These are phyloP conservation scores for Erysimum pusillum DNA, from an alignment of 441 rosid species.

Conservation along the genomic window DNA sequence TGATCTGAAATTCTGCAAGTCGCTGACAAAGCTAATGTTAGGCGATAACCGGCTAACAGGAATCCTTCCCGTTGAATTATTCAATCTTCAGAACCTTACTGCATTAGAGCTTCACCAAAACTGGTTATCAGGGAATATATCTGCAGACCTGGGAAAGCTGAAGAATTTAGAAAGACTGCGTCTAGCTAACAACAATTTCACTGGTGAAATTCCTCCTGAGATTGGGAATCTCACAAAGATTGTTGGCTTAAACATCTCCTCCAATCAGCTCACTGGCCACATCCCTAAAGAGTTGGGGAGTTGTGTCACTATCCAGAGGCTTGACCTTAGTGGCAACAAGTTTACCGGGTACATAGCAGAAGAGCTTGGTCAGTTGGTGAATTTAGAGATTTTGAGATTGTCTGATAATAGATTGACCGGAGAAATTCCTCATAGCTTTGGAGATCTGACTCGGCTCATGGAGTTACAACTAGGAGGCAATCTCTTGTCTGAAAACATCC, in stretches of 20 bases:
- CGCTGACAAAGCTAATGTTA: conserved; percentile 62
- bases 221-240: conserved; percentile 57
- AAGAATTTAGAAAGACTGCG: conserved; percentile 59
- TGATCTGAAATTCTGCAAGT: conserved; percentile 55
- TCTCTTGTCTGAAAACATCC: conserved; percentile 56
- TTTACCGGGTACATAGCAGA: conserved; percentile 54
- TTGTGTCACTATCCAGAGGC: conserved; percentile 62
- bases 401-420: conserved; percentile 61
- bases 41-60: conserved; percentile 63
- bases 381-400: conserved; percentile 64
- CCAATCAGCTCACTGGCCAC: conserved; percentile 60
- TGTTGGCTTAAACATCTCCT: conserved; percentile 63
- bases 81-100: conserved; percentile 59
- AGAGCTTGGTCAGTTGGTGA: conserved; percentile 64
- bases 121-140: conserved; percentile 58
- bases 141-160: conserved; percentile 57
- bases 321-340: conserved; percentile 65
- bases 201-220: conserved; percentile 57
- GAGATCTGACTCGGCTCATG: conserved; percentile 57
- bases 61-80: conserved; percentile 56
- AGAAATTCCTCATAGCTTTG: conserved; percentile 56
- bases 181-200: conserved; percentile 56
- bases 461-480: conserved; percentile 73
- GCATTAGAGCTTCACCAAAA: conserved; percentile 67
- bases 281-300: conserved; percentile 60